Evolutionary conservation across 148 eudicot species (phyloP).

Genomic region (Chenopodium suecicum): DNA sequence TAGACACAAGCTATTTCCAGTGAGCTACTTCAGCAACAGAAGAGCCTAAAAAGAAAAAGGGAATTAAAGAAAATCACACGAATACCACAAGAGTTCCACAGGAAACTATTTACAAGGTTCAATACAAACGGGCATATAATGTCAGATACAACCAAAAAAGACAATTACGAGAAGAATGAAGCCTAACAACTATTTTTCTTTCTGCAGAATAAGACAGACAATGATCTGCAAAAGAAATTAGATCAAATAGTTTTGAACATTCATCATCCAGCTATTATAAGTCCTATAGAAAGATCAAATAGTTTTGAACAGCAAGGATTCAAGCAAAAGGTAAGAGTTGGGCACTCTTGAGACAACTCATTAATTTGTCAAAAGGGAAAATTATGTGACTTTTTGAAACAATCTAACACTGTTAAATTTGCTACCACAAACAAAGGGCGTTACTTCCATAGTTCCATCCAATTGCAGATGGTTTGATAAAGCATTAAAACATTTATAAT

Average conservation of each 20-base stretch:
- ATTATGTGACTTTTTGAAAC: neutral
- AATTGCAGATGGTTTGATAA: no score
- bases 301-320: neutral
- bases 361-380: neutral
- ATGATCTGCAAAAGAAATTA: neutral
- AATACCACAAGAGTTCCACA: neutral
- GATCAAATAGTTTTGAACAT: no score
- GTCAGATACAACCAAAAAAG: neutral
- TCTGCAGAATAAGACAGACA: neutral
- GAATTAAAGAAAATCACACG: no score
- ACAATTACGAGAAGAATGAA: neutral
- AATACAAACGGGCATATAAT: neutral
- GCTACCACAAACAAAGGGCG: neutral
- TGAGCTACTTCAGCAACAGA: neutral
- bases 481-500: neutral
- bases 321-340: neutral
- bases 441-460: neutral
- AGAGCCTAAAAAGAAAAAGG: neutral
- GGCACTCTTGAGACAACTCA: neutral
- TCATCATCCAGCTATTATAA: neutral
- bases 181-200: neutral
- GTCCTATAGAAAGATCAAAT: neutral
- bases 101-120: neutral
- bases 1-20: neutral
- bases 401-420: neutral